Conservation (phyloP, 176 grass and related monocot species). For the Oryza meyeriana region DNA sequence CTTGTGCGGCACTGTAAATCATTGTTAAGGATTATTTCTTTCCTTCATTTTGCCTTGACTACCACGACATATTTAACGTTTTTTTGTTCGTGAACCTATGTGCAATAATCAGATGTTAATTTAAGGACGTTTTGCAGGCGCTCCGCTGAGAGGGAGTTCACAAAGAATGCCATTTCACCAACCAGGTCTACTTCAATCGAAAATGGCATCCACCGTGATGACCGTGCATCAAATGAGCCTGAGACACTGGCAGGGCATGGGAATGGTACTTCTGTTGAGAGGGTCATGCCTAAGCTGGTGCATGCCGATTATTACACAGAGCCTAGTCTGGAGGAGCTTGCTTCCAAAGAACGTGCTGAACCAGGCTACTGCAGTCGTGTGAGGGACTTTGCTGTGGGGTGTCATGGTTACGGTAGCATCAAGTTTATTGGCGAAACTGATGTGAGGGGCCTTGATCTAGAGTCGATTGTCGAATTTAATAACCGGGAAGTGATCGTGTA, state of each 20-base stretch:
- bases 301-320: constrained; percentile 69
- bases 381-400: constrained; percentile 73
- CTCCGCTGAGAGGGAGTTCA: constrained; percentile 23
- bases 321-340: constrained; percentile 74
- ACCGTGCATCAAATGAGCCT: constrained; percentile 11
- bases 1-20: background rate
- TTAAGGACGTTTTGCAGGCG: constrained; percentile 28
- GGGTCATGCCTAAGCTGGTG: constrained; percentile 65
- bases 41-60: constrained; percentile 5
- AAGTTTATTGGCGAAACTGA: constrained; percentile 77
- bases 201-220: constrained; percentile 41
- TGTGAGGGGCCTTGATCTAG: constrained; percentile 65
- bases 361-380: constrained; percentile 65
- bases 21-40: background rate
- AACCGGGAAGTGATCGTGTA: constrained; percentile 86
- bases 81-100: background rate
- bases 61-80: background rate
- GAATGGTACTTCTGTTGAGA: constrained; percentile 49
- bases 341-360: constrained; percentile 68
- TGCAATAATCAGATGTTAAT: constrained; percentile 7
- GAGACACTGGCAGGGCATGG: constrained; percentile 19
- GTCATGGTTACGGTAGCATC: constrained; percentile 73
- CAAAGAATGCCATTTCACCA: constrained; percentile 16
- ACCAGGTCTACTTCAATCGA: constrained; percentile 23
- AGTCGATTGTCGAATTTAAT: constrained; percentile 70